These are phyloP conservation scores for Microcera coccophila DNA, from an alignment of 2,329 filamentous ascomycete species.

Conservation along the genomic window DNA sequence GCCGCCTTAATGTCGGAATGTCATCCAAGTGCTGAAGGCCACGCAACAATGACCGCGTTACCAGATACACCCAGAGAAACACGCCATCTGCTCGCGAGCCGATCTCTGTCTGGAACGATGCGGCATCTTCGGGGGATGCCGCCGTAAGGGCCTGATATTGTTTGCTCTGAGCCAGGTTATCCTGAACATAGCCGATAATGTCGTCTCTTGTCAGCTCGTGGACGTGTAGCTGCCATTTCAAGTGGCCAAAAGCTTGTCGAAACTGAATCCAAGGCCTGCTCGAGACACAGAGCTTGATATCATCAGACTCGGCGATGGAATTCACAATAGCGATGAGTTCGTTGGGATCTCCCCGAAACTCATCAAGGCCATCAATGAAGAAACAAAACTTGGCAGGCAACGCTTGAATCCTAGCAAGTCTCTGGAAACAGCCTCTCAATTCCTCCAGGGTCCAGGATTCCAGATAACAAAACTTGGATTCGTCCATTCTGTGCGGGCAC, in stretches of 20 bases:
- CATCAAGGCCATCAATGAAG: slow-evolving; percentile 27
- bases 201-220: slow-evolving; percentile 5
- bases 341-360: slow-evolving; percentile 12
- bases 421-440: neutral
- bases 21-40: slow-evolving; percentile 12
- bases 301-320: neutral
- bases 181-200: slow-evolving; percentile 3
- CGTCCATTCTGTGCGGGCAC: neutral
- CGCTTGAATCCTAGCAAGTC: neutral
- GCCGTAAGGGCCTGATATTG: neutral
- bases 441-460: slow-evolving; percentile 2
- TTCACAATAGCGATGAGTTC: slow-evolving; percentile 9
- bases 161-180: neutral
- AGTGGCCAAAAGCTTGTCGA: slow-evolving; percentile 10
- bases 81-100: slow-evolving; percentile 10
- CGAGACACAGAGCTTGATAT: slow-evolving; percentile 29
- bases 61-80: slow-evolving; percentile 23
- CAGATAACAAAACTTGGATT: neutral
- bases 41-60: slow-evolving; percentile 13
- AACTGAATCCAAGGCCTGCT: slow-evolving; percentile 29
- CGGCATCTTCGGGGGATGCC: neutral
- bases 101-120: neutral
- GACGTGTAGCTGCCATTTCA: neutral
- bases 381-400: slow-evolving; percentile 10
- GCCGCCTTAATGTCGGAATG: neutral